These are phyloP conservation scores for Pythium volutum DNA, from an alignment of 352 stramenopile species.

Conservation along the genomic window DNA sequence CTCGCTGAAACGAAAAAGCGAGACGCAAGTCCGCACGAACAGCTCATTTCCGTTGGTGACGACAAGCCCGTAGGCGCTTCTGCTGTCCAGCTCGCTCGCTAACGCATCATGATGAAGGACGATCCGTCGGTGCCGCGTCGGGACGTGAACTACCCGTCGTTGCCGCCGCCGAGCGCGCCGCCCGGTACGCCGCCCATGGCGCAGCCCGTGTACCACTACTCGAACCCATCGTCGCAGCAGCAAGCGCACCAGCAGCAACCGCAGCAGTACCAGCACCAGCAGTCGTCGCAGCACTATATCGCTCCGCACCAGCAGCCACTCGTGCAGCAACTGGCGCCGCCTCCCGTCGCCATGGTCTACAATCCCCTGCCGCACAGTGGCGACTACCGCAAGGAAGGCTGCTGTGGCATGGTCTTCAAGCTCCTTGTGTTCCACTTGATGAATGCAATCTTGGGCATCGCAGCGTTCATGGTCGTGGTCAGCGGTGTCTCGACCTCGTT, in stretches of 20 bases:
- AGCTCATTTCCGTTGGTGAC: not conserved
- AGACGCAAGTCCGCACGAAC: not conserved
- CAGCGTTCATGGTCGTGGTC: slow-evolving; percentile 46
- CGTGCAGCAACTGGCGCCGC: slow-evolving; percentile 18
- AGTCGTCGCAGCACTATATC: slow-evolving; percentile 5
- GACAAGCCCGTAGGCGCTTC: not conserved
- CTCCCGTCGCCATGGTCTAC: slow-evolving; percentile 23
- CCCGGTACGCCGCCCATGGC: slow-evolving; percentile 25
- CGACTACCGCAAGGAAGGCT: slow-evolving; percentile 28
- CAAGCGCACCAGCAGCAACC: not conserved
- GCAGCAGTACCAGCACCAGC: not conserved
- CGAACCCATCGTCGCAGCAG: too few species aligned
- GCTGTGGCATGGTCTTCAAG: slow-evolving; percentile 40
- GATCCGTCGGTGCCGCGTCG: slow-evolving; percentile 18
- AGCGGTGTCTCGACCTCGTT: slow-evolving; percentile 33
- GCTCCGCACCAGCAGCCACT: slow-evolving; percentile 25
- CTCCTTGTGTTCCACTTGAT: slow-evolving; percentile 57
- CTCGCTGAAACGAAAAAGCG: not conserved
- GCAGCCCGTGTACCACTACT: slow-evolving; percentile 29
- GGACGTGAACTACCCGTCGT: slow-evolving; percentile 24
- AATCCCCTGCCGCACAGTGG: slow-evolving; percentile 21
- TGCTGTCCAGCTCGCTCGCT: not conserved
- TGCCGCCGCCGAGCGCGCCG: slow-evolving; percentile 21
- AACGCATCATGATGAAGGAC: slow-evolving; percentile 17
- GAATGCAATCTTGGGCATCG: slow-evolving; percentile 56